Conservation (phyloP, 257 asterid species). For the Jasminum sambac region DNA sequence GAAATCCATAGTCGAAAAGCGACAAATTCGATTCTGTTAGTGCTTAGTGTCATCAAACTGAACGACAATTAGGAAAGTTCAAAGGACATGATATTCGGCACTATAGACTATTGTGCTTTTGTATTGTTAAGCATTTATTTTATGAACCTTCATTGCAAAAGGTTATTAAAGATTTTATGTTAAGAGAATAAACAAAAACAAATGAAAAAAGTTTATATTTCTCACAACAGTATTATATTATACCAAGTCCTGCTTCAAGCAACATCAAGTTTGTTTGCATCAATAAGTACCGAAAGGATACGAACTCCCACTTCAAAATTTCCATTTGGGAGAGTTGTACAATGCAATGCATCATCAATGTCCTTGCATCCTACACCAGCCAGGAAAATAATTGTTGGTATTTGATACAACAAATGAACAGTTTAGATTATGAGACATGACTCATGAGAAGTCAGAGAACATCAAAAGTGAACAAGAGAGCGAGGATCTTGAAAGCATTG, state of each 20-base stretch:
- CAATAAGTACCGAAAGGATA: slow-evolving; percentile 53
- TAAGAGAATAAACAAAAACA: neutral
- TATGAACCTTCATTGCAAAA: neutral
- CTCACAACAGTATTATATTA: neutral
- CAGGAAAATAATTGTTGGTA: slow-evolving; percentile 17
- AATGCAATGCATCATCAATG: slow-evolving; percentile 98
- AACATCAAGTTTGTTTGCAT: neutral
- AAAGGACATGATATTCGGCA: neutral
- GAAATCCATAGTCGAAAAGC: neutral
- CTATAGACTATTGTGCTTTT: neutral
- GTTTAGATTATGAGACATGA: slow-evolving; percentile 9
- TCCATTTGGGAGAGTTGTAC: slow-evolving; percentile 82
- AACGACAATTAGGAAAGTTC: neutral
- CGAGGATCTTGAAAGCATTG: slow-evolving; percentile 6
- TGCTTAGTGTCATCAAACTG: slow-evolving; percentile 2
- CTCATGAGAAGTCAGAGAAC: slow-evolving; percentile 11
- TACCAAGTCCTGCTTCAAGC: neutral
- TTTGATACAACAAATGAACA: slow-evolving; percentile 8
- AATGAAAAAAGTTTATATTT: neutral
- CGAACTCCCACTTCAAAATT: slow-evolving; percentile 99
- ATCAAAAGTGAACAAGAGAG: slow-evolving; percentile 18
- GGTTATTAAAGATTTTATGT: neutral
- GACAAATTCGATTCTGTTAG: neutral
- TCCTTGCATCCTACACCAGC: slow-evolving; percentile 86
- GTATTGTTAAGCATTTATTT: neutral